Percentiles rank a stretch among this genome's conserved stretches.
Evolutionary conservation across 495 filamentous ascomycete genomes (phyloP).

Genomic region (Xylaria telfairii): DNA sequence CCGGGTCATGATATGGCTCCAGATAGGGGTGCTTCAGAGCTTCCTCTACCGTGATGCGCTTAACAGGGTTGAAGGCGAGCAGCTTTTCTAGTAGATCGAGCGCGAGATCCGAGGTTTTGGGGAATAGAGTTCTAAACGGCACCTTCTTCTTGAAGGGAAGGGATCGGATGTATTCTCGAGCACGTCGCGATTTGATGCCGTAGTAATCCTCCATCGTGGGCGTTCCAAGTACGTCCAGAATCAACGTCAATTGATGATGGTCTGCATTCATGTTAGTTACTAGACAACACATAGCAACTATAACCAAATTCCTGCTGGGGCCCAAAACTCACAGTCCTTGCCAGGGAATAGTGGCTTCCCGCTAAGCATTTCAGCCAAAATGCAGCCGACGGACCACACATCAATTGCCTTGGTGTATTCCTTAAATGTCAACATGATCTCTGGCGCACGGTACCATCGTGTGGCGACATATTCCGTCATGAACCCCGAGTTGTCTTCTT

Average conservation of each 20-base stretch:
- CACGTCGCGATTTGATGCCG: constrained; percentile 97
- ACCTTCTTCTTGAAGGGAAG: constrained; percentile 99
- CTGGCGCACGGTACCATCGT: constrained; percentile 97
- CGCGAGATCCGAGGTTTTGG: constrained; percentile 91
- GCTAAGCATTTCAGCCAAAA: constrained; percentile 99
- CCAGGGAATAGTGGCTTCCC: constrained; percentile 98
- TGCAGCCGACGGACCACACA: constrained; percentile 99
- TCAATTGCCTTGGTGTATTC: constrained; percentile 99
- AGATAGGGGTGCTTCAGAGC: constrained; percentile 97
- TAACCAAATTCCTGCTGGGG: not conserved
- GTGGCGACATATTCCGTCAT: constrained; percentile 99
- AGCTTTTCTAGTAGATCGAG: constrained; percentile 95
- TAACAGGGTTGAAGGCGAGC: constrained; percentile 96
- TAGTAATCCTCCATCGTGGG: constrained; percentile 99
- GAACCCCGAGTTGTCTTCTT: constrained; percentile 98
- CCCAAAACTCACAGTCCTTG: constrained; percentile 84
- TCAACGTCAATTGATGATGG: constrained; percentile 97
- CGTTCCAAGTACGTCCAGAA: constrained; percentile 96
- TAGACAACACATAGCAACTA: not conserved
- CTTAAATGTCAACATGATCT: constrained; percentile 99
- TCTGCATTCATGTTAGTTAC: constrained; percentile 59
- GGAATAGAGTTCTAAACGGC: constrained; percentile 95
- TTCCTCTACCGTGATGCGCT: constrained; percentile 97
- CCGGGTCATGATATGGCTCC: constrained; percentile 98
- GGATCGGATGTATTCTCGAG: constrained; percentile 97